Conservation (phyloP, 306 rosid species). For the Oxytropis ochrocephala region DNA sequence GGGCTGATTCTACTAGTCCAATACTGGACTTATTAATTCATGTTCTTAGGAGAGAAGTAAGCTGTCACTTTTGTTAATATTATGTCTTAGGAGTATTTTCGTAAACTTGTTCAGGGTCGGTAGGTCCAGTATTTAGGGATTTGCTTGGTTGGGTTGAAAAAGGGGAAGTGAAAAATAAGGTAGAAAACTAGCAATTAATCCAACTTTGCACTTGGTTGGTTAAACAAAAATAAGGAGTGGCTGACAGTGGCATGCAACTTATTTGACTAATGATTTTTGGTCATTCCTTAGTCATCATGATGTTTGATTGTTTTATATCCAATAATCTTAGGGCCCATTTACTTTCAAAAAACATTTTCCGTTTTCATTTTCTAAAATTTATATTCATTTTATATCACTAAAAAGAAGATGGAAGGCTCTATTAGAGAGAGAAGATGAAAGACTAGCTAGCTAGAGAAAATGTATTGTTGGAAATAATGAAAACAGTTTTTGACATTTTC, state of each 20-base stretch:
- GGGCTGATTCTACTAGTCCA: constrained; percentile 1
- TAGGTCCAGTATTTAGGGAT: neutral
- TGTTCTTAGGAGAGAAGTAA: neutral
- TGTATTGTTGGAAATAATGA: too few relatives aligned
- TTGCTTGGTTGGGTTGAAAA: neutral
- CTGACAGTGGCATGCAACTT: neutral
- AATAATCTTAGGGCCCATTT: too few relatives aligned
- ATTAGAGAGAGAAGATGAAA: too few relatives aligned
- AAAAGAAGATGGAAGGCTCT: too few relatives aligned
- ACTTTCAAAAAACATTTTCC: too few relatives aligned
- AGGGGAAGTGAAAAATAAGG: neutral
- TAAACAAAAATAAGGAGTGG: neutral
- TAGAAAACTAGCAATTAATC: neutral
- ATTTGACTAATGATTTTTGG: neutral
- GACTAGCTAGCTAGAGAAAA: too few relatives aligned
- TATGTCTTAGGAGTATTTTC: neutral
- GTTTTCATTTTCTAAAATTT: too few relatives aligned
- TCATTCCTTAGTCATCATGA: neutral
- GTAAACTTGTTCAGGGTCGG: neutral
- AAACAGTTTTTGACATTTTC: too few relatives aligned
- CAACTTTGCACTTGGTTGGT: neutral
- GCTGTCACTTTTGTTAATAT: neutral
- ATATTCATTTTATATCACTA: too few relatives aligned
- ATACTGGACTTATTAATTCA: neutral
- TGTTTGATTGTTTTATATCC: neutral